A percentile compares a stretch with the other conserved stretches of the same genome.
Evolutionary conservation across 495 filamentous ascomycete species (phyloP).

Genomic region (Neurospora tetrasperma): DNA sequence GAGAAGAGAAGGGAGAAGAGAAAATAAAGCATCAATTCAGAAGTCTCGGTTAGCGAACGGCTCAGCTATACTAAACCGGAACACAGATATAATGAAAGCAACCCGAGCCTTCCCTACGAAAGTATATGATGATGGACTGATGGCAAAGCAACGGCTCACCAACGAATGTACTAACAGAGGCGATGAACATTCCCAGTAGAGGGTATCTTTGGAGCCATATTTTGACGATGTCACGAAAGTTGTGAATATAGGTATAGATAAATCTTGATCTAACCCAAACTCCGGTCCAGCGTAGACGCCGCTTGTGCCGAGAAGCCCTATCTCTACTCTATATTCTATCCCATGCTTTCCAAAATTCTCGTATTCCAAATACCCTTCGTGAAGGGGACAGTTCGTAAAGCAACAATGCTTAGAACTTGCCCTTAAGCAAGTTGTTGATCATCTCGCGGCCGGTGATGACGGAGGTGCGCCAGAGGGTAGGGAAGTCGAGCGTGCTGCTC

Average conservation of each 20-base stretch:
- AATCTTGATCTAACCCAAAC: neutral
- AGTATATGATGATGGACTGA: neutral
- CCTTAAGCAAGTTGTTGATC: constrained; percentile 54
- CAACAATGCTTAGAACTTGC: constrained; percentile 50
- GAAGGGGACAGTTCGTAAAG: too few relatives aligned
- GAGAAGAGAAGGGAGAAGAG: too few relatives aligned
- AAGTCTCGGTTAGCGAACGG: too few relatives aligned
- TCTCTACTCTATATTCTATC: neutral
- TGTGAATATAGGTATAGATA: neutral
- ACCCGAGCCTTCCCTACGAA: too few relatives aligned
- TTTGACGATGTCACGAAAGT: neutral
- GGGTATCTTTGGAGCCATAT: neutral
- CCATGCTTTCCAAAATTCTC: neutral
- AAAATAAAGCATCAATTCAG: too few relatives aligned
- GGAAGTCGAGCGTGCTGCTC: constrained; percentile 64
- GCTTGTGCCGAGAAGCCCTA: neutral
- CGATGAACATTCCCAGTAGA: neutral
- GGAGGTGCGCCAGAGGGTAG: constrained; percentile 66
- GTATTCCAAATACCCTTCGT: neutral
- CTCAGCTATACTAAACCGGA: too few relatives aligned
- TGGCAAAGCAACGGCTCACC: too few relatives aligned
- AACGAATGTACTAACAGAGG: neutral
- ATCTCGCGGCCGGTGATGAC: constrained; percentile 63
- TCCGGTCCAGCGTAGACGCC: neutral
- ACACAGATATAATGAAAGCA: too few relatives aligned